A percentile compares a stretch with the other conserved stretches of the same genome.
Conservation (phyloP, 1,284 basidiomycete genomes). For the Clitocybe nebularis region DNA sequence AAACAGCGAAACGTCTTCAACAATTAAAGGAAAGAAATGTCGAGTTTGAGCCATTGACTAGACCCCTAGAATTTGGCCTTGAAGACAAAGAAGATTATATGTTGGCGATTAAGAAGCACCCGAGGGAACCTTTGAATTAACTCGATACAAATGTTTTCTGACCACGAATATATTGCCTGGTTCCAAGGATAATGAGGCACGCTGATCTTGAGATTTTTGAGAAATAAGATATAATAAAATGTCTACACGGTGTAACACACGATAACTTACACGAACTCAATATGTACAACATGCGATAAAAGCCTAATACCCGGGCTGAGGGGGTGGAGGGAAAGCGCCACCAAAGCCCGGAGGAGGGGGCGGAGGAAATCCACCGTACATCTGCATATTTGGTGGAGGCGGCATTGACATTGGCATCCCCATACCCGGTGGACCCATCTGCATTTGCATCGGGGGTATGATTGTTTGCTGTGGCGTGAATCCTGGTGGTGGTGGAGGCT, state of each 20-base stretch:
- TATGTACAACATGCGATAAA: slow-evolving; percentile 13
- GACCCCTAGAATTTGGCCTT: slow-evolving; percentile 36
- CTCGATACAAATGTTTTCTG: too few relatives aligned
- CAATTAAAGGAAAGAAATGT: slow-evolving; percentile 36
- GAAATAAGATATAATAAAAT: slow-evolving; percentile 4
- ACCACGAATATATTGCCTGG: too few relatives aligned
- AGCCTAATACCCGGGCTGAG: slow-evolving; percentile 25
- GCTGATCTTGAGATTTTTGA: not conserved
- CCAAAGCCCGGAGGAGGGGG: slow-evolving; percentile 56
- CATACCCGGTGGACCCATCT: slow-evolving; percentile 41
- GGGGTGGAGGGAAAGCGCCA: slow-evolving; percentile 30
- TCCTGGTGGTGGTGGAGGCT: slow-evolving; percentile 65
- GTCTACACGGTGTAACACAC: too few relatives aligned
- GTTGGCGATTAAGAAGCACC: slow-evolving; percentile 27
- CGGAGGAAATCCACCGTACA: slow-evolving; percentile 47
- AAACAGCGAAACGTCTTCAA: slow-evolving; percentile 38
- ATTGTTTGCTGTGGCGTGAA: slow-evolving; percentile 69
- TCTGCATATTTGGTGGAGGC: slow-evolving; percentile 37
- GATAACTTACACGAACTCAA: slow-evolving; percentile 18
- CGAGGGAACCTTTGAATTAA: slow-evolving; percentile 23
- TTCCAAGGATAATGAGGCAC: too few relatives aligned
- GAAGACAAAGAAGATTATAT: slow-evolving; percentile 38
- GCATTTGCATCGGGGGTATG: slow-evolving; percentile 47
- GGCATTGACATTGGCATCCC: slow-evolving; percentile 34
- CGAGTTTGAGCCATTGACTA: slow-evolving; percentile 36